A percentile compares a stretch with the other conserved stretches of the same genome.
These are phyloP conservation scores for Fraxinus quadrangulata DNA, from an alignment of 257 asterid genomes.

Conservation along the genomic window DNA sequence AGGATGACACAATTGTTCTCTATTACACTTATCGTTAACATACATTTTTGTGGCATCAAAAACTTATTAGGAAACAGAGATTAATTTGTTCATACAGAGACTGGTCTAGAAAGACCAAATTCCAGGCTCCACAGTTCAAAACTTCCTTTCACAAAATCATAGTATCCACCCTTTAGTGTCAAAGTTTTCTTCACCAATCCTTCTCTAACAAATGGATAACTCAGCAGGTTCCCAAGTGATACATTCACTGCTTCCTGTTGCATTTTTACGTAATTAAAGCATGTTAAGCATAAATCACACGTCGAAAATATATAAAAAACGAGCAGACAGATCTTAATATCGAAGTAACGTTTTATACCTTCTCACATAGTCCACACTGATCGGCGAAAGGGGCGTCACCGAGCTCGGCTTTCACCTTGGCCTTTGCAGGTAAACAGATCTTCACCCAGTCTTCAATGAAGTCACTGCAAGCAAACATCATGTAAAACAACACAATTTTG, in stretches of 20 bases:
- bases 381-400: slow-evolving; percentile 38
- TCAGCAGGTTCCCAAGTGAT: slow-evolving; percentile 77
- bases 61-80: slow-evolving; percentile 31
- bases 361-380: slow-evolving; percentile 67
- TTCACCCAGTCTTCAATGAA: slow-evolving; percentile 97
- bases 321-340: too few relatives aligned
- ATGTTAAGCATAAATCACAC: too few relatives aligned
- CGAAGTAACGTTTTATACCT: slow-evolving; percentile 40
- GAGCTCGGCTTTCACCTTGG: slow-evolving; percentile 52
- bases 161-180: slow-evolving; percentile 81
- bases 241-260: slow-evolving; percentile 92
- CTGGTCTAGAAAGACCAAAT: slow-evolving; percentile 64
- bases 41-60: slow-evolving; percentile 11
- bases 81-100: slow-evolving; percentile 72
- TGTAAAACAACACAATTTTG: neutral
- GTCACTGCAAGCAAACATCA: slow-evolving; percentile 45
- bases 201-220: slow-evolving; percentile 86
- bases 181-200: slow-evolving; percentile 89
- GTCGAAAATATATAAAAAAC: too few relatives aligned
- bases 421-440: slow-evolving; percentile 76
- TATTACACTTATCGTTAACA: slow-evolving; percentile 32
- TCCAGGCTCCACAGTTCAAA: slow-evolving; percentile 96
- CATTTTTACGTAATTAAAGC: neutral
- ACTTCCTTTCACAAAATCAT: slow-evolving; percentile 76
- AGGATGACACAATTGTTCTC: slow-evolving; percentile 1